Percentiles rank a stretch among this genome's conserved stretches.
phyloP scores from a whole-genome alignment of 2,329 filamentous ascomycete genomes.

The Fusarium oxysporum region DNA sequence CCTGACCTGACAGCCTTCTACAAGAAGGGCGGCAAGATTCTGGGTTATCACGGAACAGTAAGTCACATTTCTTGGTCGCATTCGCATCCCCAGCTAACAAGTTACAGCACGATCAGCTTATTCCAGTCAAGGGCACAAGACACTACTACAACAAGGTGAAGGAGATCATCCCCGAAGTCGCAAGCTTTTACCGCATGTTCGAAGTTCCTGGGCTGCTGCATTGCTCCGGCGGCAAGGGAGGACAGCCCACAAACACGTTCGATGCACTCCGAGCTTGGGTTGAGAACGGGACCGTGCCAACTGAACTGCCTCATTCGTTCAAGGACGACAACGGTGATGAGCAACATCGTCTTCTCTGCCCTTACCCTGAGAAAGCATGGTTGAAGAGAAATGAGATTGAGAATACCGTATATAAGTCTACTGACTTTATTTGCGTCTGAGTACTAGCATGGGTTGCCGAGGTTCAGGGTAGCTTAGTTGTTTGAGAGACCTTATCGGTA shows the following conservation, averaged over 20 bases:
- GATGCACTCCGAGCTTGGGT: constrained; percentile 47
- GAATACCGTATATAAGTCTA: background rate
- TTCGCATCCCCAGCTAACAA: background rate
- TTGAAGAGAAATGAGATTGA: accelerated
- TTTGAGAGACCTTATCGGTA: background rate
- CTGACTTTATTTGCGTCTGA: background rate
- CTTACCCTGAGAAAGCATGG: background rate
- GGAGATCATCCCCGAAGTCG: constrained; percentile 11
- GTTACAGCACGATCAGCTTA: constrained; percentile 33
- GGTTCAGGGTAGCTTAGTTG: accelerated
- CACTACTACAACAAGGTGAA: constrained; percentile 46
- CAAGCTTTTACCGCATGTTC: constrained; percentile 51
- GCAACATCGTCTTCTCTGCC: background rate
- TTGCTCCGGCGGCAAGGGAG: constrained; percentile 44
- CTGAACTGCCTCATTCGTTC: background rate
- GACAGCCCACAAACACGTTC: constrained; percentile 40
- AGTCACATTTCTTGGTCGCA: background rate
- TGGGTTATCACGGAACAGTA: constrained; percentile 30
- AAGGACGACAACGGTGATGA: background rate
- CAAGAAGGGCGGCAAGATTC: constrained; percentile 23
- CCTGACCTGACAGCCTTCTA: constrained; percentile 19
- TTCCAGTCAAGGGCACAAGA: constrained; percentile 32
- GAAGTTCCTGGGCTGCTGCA: constrained; percentile 50
- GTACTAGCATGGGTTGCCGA: accelerated
- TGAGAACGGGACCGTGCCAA: constrained; percentile 46